These are phyloP conservation scores for Coix lacrymajobi DNA, from an alignment of 176 grass and related monocot species.

Conservation along the genomic window DNA sequence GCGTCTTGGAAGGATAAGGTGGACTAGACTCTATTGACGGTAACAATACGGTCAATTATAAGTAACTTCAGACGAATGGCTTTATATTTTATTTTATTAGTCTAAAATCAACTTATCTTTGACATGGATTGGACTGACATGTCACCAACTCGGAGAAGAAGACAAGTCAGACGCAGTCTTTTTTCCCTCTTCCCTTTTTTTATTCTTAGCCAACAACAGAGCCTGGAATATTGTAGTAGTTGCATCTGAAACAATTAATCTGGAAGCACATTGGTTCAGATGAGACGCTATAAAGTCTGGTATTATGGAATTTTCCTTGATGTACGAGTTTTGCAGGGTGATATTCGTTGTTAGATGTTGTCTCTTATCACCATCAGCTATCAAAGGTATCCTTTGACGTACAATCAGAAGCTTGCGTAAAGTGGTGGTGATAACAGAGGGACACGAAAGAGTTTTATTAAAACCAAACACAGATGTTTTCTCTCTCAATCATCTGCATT, in stretches of 20 bases:
- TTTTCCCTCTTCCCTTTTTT: neutral
- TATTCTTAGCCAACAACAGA: neutral
- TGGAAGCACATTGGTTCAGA: neutral
- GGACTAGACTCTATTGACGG: neutral
- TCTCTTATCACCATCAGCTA: neutral
- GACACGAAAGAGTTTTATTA: neutral
- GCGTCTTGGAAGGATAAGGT: neutral
- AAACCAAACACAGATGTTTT: neutral
- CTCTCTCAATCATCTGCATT: neutral
- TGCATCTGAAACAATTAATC: neutral
- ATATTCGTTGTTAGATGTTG: neutral
- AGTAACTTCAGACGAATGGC: neutral
- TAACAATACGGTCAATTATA: neutral
- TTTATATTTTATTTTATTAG: neutral
- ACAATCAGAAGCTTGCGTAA: neutral
- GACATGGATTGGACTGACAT: neutral
- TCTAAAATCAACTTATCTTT: neutral
- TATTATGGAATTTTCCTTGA: neutral
- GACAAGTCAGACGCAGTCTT: neutral
- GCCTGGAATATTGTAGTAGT: neutral
- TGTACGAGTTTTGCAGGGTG: neutral
- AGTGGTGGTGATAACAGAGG: neutral
- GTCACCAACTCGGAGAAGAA: neutral
- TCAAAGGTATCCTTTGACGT: neutral
- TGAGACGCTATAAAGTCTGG: neutral